Conservation (phyloP, 2,329 filamentous ascomycete genomes). For the Apiospora sp. region DNA sequence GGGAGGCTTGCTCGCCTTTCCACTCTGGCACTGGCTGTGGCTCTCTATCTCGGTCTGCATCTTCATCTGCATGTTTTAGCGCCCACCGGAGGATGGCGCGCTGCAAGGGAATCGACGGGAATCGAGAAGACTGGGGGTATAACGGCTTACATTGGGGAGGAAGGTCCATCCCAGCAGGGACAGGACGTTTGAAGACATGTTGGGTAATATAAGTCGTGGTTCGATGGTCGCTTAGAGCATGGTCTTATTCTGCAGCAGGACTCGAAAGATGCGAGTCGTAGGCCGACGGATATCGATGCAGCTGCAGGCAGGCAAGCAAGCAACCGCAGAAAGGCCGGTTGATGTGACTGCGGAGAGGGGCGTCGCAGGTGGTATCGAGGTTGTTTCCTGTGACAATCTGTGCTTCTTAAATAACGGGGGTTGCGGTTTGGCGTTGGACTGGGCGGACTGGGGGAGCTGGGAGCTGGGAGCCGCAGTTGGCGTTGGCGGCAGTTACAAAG, state of each 20-base stretch:
- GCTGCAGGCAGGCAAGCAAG: not conserved
- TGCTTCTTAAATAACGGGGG: slow-evolving; percentile 19
- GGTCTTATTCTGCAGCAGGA: not conserved
- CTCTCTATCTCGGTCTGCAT: not conserved
- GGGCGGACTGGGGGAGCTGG: not conserved
- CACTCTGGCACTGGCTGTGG: not conserved
- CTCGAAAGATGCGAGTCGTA: slow-evolving; percentile 7
- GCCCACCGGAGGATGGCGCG: not conserved
- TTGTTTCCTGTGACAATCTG: slow-evolving; percentile 18
- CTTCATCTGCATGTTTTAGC: slow-evolving; percentile 13
- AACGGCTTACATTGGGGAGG: slow-evolving; percentile 57
- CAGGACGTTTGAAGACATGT: slow-evolving; percentile 58
- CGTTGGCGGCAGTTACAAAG: not conserved
- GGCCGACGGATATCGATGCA: slow-evolving; percentile 4
- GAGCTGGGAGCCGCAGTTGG: not conserved
- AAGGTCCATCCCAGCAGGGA: slow-evolving; percentile 66
- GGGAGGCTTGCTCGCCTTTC: not conserved
- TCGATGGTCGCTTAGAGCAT: slow-evolving; percentile 13
- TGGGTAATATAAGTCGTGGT: slow-evolving; percentile 24
- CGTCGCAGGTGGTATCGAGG: slow-evolving; percentile 19
- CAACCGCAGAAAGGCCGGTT: slow-evolving; percentile 4
- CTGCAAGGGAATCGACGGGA: slow-evolving; percentile 12
- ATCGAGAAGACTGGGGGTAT: slow-evolving; percentile 15
- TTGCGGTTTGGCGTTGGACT: not conserved
- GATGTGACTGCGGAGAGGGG: slow-evolving; percentile 4